Conservation (phyloP, 2,329 filamentous ascomycete species). For the Diaporthe humulicola region DNA sequence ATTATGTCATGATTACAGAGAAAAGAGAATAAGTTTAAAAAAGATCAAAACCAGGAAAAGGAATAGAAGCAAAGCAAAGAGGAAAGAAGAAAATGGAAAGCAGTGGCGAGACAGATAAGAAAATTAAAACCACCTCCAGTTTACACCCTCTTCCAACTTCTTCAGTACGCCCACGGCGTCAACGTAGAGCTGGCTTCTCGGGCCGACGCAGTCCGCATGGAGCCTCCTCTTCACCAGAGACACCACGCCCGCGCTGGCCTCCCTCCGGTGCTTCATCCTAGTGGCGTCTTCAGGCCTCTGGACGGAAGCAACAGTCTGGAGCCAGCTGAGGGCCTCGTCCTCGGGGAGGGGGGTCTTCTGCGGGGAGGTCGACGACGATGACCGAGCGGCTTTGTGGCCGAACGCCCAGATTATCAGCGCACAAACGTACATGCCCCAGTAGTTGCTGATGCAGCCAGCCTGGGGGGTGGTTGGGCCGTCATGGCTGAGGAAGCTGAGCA, state of each 20-base stretch:
- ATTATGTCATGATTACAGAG: conserved; percentile 20
- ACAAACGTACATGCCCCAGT: conserved; percentile 70
- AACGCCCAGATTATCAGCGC: conserved; percentile 72
- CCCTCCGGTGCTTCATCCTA: conserved; percentile 54
- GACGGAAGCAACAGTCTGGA: conserved; percentile 56
- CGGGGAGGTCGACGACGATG: conserved; percentile 17
- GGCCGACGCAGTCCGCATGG: conserved; percentile 63
- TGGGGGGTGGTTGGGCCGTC: conserved; percentile 39
- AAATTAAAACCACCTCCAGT: conserved; percentile 57
- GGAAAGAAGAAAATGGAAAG: not conserved
- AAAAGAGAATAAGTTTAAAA: not conserved
- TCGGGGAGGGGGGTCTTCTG: conserved; percentile 42
- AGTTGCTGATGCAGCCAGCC: conserved; percentile 60
- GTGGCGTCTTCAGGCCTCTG: conserved; percentile 54
- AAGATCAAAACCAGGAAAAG: not conserved
- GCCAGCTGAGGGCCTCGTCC: conserved; percentile 52
- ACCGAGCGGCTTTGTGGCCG: conserved; percentile 50
- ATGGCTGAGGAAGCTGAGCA: conserved; percentile 59
- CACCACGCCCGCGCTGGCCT: conserved; percentile 59
- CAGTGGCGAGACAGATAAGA: not conserved
- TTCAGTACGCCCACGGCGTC: conserved; percentile 67
- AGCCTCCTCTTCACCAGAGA: conserved; percentile 61
- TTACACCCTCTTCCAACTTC: conserved; percentile 61
- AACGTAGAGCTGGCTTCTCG: conserved; percentile 62
- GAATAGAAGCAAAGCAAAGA: not conserved